Conservation (phyloP, 2,329 filamentous ascomycete genomes). For the Blastomyces emzantsi region DNA sequence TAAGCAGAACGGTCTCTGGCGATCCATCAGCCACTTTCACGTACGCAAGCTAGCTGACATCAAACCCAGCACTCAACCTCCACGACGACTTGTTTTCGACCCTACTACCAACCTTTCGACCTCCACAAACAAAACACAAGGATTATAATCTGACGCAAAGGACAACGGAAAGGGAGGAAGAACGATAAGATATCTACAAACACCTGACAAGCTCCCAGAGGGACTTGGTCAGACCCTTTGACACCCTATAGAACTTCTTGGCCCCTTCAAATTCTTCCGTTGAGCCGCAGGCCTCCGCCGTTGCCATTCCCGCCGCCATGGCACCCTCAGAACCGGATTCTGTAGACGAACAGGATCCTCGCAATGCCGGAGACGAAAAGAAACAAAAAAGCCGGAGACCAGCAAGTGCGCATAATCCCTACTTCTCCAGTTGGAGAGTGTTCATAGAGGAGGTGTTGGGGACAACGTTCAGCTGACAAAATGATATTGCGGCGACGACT, state of each 20-base stretch:
- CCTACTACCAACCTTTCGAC: not conserved
- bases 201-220: not conserved
- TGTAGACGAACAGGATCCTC: conserved; percentile 36
- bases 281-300: not conserved
- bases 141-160: not conserved
- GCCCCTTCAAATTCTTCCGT: not conserved
- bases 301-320: not conserved
- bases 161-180: not conserved
- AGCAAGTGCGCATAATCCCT: conserved; percentile 55
- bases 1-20: not conserved
- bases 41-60: not conserved
- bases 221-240: not conserved
- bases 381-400: conserved; percentile 88
- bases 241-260: not conserved
- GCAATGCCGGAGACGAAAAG: conserved; percentile 46
- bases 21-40: not conserved
- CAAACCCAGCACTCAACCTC: not conserved
- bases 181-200: not conserved
- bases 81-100: not conserved
- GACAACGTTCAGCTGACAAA: conserved; percentile 5
- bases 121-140: not conserved
- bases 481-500: not conserved
- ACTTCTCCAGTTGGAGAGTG: conserved; percentile 5
- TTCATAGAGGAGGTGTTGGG: not conserved
- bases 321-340: conserved; percentile 27